A percentile compares a stretch with the other conserved stretches of the same genome.
Evolutionary conservation across 2,329 filamentous ascomycete genomes (phyloP).

Genomic region (Beauveria australis): DNA sequence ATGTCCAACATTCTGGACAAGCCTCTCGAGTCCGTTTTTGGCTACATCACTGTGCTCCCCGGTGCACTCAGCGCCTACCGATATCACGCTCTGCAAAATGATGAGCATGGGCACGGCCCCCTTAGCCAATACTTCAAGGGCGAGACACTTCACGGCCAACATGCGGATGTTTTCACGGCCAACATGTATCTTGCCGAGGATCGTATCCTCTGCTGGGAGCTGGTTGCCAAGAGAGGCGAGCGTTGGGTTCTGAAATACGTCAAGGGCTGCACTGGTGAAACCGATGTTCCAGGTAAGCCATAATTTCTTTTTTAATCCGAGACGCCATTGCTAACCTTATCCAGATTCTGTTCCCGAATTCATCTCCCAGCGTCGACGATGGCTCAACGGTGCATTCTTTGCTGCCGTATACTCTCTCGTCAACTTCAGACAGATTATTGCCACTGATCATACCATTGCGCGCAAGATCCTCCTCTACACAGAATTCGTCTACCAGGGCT

Average conservation of each 20-base stretch:
- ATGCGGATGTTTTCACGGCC: constrained; percentile 93
- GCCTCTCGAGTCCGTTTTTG: constrained; percentile 92
- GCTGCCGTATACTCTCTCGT: constrained; percentile 95
- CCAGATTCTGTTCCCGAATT: constrained; percentile 89
- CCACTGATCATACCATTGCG: constrained; percentile 79
- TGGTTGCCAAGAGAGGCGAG: constrained; percentile 90
- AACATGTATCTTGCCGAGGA: constrained; percentile 94
- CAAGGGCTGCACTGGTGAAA: constrained; percentile 92
- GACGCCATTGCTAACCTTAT: not conserved
- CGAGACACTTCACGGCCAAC: constrained; percentile 89
- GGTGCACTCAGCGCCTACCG: constrained; percentile 93
- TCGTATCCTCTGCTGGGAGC: constrained; percentile 85
- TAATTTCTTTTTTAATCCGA: not conserved
- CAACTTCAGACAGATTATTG: constrained; percentile 89
- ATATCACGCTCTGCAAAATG: constrained; percentile 93
- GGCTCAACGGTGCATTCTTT: constrained; percentile 98
- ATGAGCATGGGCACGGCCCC: constrained; percentile 89
- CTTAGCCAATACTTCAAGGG: constrained; percentile 99
- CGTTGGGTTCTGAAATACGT: constrained; percentile 98
- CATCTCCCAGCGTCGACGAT: constrained; percentile 89
- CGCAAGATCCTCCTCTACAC: constrained; percentile 89
- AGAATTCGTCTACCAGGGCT: constrained; percentile 91
- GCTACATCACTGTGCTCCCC: constrained; percentile 94
- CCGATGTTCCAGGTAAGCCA: constrained; percentile 82
- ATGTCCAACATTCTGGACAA: constrained; percentile 99